Percentiles rank a stretch among this genome's conserved stretches.
Conservation (phyloP, 306 rosid genomes). For the Castanea sativa region DNA sequence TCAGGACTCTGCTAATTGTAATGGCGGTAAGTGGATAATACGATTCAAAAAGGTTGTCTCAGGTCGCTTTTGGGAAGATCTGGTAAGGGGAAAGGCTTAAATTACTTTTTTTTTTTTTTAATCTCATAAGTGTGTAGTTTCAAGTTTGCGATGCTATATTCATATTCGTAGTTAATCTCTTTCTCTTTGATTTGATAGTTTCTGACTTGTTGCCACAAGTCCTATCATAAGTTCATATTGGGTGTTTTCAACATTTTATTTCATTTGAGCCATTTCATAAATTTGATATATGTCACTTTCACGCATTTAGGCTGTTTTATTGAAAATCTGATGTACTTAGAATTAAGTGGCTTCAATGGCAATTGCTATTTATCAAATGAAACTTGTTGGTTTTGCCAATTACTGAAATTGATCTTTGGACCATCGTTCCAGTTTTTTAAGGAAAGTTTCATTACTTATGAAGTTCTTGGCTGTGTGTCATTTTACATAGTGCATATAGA, state of each 20-base stretch:
- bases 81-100: conserved; percentile 50
- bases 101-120: not conserved
- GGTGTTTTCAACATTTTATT: not conserved
- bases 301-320: not conserved
- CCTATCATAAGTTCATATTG: not conserved
- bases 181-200: not conserved
- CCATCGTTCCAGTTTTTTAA: not conserved
- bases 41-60: conserved; percentile 83
- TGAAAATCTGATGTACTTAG: not conserved
- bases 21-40: conserved; percentile 95
- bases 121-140: not conserved
- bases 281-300: not conserved
- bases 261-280: not conserved
- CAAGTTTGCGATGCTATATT: not conserved
- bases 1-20: conserved; percentile 94
- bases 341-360: not conserved
- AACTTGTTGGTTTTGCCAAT: not conserved
- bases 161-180: not conserved
- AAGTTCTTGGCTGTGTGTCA: not conserved
- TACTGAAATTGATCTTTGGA: not conserved
- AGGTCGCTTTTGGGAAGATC: conserved; percentile 95
- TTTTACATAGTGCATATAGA: not conserved
- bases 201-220: not conserved
- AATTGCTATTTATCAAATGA: not conserved
- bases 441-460: not conserved